A percentile compares a stretch with the other conserved stretches of the same genome.
Conservation (phyloP, 352 stramenopile genomes). For the Globisporangium emineosum region DNA sequence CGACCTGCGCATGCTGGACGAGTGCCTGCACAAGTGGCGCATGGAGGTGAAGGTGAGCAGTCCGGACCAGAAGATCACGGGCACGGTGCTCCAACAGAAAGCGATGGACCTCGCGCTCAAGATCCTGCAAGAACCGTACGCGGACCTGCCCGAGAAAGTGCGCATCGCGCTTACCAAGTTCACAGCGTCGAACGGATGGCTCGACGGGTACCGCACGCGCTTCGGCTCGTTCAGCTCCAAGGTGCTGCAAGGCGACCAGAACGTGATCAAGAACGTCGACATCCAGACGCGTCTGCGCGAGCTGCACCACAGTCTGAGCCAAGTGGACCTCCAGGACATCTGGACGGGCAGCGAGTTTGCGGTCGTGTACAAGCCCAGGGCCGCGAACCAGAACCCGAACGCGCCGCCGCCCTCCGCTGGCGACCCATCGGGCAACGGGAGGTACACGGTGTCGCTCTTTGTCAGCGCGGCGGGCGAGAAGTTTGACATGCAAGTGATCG, state of each 20-base stretch:
- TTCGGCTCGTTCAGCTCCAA: constrained; percentile 85
- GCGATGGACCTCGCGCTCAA: constrained; percentile 81
- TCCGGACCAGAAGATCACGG: constrained; percentile 76
- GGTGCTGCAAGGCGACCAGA: constrained; percentile 45
- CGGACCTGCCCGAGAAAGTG: constrained; percentile 68
- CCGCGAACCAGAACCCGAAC: constrained; percentile 10
- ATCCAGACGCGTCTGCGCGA: constrained; percentile 82
- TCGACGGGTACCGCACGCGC: constrained; percentile 80
- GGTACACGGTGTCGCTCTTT: constrained; percentile 77
- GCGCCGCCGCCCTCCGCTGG: neutral
- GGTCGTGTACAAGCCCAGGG: constrained; percentile 48
- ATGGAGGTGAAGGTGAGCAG: constrained; percentile 83
- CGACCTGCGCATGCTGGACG: constrained; percentile 74
- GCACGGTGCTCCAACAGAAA: constrained; percentile 78
- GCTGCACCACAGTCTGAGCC: constrained; percentile 62
- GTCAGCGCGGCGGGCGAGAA: constrained; percentile 72
- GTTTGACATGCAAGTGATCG: constrained; percentile 83
- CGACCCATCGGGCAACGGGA: constrained; percentile 24
- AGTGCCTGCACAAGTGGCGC: constrained; percentile 86
- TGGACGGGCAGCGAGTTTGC: constrained; percentile 81
- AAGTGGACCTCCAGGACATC: constrained; percentile 71
- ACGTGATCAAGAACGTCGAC: constrained; percentile 82
- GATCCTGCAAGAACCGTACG: constrained; percentile 67
- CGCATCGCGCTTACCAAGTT: constrained; percentile 73
- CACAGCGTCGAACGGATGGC: constrained; percentile 79